Evolutionary conservation across 1,284 basidiomycete genomes (phyloP), one percentile per base, ranked within the genome.

Genomic region (Kwoniella shivajii): DNA sequence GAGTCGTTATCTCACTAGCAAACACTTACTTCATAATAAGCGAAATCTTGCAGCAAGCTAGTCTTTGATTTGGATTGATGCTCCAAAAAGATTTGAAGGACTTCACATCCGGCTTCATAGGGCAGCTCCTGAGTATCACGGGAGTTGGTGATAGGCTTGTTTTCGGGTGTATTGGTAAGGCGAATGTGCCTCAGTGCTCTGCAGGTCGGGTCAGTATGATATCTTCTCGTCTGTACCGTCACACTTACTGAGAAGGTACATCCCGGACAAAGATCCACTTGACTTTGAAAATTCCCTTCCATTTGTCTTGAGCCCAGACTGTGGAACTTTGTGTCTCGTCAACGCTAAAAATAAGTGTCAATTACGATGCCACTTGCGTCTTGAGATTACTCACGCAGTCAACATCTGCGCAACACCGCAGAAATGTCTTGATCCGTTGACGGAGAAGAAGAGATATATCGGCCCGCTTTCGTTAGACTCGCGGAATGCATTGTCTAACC

Each of bases 371-470:
- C n/a, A n/a, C n/a, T n/a, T n/a, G n/a, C n/a, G n/a, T n/a, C n/a
- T n/a, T n/a, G n/a, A 22, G 20, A 14, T n/a, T n/a, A 68, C 73
- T 56, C 31, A 90, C 46, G 89, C 87, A 9, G 90, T 92, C 67
- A 92, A 77, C 93, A 96, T 96, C 78, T 95, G 90, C 0, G 93
- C 93, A 84, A 97, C 92, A 36, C 93, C 93, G 68, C 93, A 96
- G 78, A 97, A 97, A 75, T 96, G 93, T 1, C 93, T 90, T 83
- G 88, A 89, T 3, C 90, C 92, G 74, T 97, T 97, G 61, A 97
- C 94, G 62, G 90, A 93, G 79, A 96, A 97, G 80, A 96, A 95
- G 5, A 97, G 82, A 77, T 96, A 97, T 64, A 97, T 93, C 0
- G 93, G 92, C 1, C 91, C 90, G 46, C 88, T 82, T 34, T 87